Base-by-base conservation (phyloP, 140 eudicot species). In the Oenanthe javanica region DNA sequence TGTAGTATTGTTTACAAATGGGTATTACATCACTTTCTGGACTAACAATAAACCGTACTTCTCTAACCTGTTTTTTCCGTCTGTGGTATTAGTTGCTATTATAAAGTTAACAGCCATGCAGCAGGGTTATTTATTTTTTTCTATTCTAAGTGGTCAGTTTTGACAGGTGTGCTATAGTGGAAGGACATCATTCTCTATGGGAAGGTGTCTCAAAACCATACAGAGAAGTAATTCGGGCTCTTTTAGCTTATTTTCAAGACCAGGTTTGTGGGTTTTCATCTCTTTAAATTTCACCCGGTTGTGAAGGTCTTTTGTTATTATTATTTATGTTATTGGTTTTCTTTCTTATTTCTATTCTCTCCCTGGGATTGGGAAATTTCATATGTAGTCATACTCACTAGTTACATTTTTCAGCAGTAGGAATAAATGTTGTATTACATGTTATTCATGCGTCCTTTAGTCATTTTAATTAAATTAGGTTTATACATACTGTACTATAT, bases 161-260 rank as follows among this genome's bases (percentile, higher is more conserved):
- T 73, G 55, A 86, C 91, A 94, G 98, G 98, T 94, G 90, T 50
- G 63, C 87, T 59, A 87, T 95, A 23, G 99, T 95, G 81, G 99
- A 95, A 95, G 99, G 97, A 57, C 92, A 89, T 42, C 96, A 95
- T 85, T 84, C 91, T 85, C 77, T 95, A 48, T 95, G 99, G 99
- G 83, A 81, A 79, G 99, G 87, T 83, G 99, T 95, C 77, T 95
- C 99, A 45, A 92, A 87, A 84, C 92, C 99, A 47, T 95, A 95
- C 75, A 82, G 97, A 79, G 99, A 95, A 88, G 91, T 97, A 31
- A 95, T 95, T 84, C 91, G 97, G 51, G 84, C 96, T 45, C 93
- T 95, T 82, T 85, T 95, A 74, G 97, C 87, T 42, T 95, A 90
- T 84, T 95, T 95, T 82, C 99, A 92, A 82, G 85, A 87, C 84